These are phyloP conservation scores for Corchorus olitorius DNA, from an alignment of 345 rosid genomes.

Conservation along the genomic window DNA sequence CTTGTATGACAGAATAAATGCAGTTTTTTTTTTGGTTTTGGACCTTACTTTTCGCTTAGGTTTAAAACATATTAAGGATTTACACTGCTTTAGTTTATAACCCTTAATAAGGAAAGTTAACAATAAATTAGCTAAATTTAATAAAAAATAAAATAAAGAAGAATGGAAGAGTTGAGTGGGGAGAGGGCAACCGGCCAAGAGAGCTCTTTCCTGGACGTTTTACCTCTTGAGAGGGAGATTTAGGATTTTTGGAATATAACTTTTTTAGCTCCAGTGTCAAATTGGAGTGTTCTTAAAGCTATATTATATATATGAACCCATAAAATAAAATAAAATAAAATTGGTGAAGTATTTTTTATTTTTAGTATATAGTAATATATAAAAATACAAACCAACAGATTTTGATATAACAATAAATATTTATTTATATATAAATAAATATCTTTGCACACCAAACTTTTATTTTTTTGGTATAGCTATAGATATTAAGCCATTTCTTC, in stretches of 20 bases:
- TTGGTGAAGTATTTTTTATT: background rate
- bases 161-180: constrained; percentile 19
- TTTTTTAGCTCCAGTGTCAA: constrained; percentile 37
- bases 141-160: background rate
- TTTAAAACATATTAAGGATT: background rate
- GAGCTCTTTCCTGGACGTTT: constrained; percentile 29
- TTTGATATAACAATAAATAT: constrained; percentile 11
- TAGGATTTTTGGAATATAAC: background rate
- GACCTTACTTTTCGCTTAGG: constrained; percentile 26
- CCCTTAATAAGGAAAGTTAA: background rate
- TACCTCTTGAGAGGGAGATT: constrained; percentile 27
- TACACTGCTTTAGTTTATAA: background rate
- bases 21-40: background rate
- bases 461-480: background rate
- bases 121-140: background rate
- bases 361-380: background rate
- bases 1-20: constrained; percentile 34
- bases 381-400: constrained; percentile 10
- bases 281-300: constrained; percentile 46
- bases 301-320: background rate
- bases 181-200: constrained; percentile 20
- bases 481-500: constrained; percentile 32
- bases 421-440: no score
- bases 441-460: constrained; percentile 22
- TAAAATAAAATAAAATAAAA: background rate